A percentile compares a stretch with the other conserved stretches of the same genome.
These are phyloP conservation scores for Neofusicoccum sp. DNA, from an alignment of 2,329 filamentous ascomycete species.

Conservation along the genomic window DNA sequence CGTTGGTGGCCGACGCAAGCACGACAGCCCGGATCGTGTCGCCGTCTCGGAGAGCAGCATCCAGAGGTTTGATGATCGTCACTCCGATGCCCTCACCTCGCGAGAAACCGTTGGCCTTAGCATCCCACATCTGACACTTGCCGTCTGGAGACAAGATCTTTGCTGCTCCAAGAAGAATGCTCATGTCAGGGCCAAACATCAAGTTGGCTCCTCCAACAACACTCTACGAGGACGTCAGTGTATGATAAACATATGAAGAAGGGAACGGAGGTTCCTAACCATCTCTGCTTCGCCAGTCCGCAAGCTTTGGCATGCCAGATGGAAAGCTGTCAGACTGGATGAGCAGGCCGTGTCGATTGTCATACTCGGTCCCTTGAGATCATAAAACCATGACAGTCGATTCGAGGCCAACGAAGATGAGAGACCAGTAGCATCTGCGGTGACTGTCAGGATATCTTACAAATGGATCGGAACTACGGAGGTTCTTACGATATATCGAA, in stretches of 20 bases:
- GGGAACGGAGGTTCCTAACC: constrained; percentile 52
- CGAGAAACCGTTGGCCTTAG: constrained; percentile 49
- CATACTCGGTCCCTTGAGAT: constrained; percentile 29
- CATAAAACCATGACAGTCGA: constrained; percentile 31
- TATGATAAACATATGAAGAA: constrained; percentile 59
- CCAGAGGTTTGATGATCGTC: constrained; percentile 53
- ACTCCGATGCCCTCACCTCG: constrained; percentile 54
- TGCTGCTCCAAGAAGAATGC: constrained; percentile 28
- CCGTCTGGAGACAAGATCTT: constrained; percentile 35
- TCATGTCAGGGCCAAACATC: constrained; percentile 25
- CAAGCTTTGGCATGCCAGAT: constrained; percentile 29
- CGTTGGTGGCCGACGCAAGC: constrained; percentile 38
- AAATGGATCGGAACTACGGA: not conserved
- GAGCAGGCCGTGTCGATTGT: constrained; percentile 35
- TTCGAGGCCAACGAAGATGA: constrained; percentile 28
- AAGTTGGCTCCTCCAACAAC: constrained; percentile 31
- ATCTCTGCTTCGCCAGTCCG: constrained; percentile 20
- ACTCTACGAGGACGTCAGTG: constrained; percentile 43
- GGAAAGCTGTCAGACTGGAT: constrained; percentile 26
- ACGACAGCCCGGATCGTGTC: constrained; percentile 46
- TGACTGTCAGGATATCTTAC: not conserved
- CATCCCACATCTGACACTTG: constrained; percentile 32
- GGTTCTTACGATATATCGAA: not conserved
- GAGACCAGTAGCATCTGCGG: not conserved
- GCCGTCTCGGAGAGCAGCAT: constrained; percentile 47